Conservation (phyloP, 1,139 yeast genomes). For the Debaryomyces psychrophilus region DNA sequence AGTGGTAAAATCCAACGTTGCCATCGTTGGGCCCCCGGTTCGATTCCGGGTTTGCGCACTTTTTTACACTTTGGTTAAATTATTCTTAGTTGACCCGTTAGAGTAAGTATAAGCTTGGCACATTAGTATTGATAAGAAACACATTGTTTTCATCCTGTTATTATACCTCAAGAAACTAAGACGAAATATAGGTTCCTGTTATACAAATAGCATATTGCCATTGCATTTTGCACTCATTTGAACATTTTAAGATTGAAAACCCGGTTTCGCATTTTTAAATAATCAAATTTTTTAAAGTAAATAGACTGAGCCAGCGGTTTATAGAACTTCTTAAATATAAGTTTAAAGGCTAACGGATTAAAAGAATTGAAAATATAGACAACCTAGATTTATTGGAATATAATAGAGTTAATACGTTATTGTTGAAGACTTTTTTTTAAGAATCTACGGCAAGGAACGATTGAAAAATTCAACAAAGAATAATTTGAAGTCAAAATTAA, state of each 20-base stretch:
- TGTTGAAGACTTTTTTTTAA: neutral
- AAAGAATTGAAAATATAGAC: neutral
- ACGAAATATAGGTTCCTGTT: neutral
- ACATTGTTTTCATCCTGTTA: too few relatives aligned
- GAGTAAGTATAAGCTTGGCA: neutral
- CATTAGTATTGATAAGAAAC: neutral
- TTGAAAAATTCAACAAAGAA: neutral
- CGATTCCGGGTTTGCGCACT: slow-evolving; percentile 25
- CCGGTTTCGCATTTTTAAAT: slow-evolving; percentile 9
- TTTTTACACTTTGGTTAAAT: slow-evolving; percentile 17
- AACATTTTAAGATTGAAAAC: neutral
- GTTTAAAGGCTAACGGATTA: neutral
- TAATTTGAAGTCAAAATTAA: neutral
- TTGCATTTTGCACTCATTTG: slow-evolving; percentile 1
- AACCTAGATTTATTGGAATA: neutral
- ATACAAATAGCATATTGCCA: neutral
- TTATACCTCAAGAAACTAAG: neutral
- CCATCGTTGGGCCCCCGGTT: slow-evolving; percentile 25
- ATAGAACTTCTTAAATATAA: neutral
- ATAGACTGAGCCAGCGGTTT: neutral
- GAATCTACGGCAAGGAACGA: neutral
- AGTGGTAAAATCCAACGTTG: slow-evolving; percentile 25
- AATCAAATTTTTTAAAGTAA: neutral
- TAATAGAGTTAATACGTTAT: neutral
- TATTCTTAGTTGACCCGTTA: neutral